Percentiles rank a stretch among this genome's conserved stretches.
Evolutionary conservation across 2,329 filamentous ascomycete genomes (phyloP).

Genomic region (Neofusicoccum umdonicola): DNA sequence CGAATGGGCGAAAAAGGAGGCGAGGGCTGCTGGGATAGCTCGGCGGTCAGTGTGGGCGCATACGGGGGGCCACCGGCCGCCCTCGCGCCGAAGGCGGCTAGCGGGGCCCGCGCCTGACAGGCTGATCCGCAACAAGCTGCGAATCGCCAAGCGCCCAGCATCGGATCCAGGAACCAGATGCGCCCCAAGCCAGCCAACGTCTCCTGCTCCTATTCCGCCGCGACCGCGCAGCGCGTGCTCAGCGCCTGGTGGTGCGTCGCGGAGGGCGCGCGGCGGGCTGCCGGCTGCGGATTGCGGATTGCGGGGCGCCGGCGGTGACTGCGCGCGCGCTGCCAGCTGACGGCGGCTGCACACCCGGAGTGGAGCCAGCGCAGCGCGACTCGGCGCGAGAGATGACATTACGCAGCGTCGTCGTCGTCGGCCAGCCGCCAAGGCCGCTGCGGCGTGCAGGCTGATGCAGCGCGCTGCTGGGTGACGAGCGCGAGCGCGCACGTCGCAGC

Average conservation of each 20-base stretch:
- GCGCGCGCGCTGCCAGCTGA: slow-evolving; percentile 4
- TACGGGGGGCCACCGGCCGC: too few species aligned
- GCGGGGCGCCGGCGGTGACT: background rate
- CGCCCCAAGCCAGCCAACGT: background rate
- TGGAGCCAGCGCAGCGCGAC: slow-evolving; percentile 4
- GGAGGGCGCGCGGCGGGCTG: background rate
- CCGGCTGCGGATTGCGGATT: background rate
- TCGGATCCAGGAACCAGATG: background rate
- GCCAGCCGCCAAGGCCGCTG: background rate
- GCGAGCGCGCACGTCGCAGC: background rate
- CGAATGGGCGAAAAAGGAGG: slow-evolving; percentile 15
- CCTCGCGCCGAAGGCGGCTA: background rate
- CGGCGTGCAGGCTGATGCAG: background rate
- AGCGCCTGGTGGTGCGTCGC: background rate
- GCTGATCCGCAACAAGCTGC: slow-evolving; percentile 17
- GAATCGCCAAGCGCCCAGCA: slow-evolving; percentile 15
- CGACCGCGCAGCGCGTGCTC: slow-evolving; percentile 1
- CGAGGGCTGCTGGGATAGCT: background rate
- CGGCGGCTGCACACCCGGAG: background rate
- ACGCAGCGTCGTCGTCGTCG: background rate
- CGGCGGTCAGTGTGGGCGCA: slow-evolving; percentile 16
- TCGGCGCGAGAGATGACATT: slow-evolving; percentile 3
- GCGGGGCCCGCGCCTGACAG: background rate
- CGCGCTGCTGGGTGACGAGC: too few species aligned
- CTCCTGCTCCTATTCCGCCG: slow-evolving; percentile 12